phyloP scores from a whole-genome alignment of 257 asterid genomes.

The Nicotiana tomentosiformis region DNA sequence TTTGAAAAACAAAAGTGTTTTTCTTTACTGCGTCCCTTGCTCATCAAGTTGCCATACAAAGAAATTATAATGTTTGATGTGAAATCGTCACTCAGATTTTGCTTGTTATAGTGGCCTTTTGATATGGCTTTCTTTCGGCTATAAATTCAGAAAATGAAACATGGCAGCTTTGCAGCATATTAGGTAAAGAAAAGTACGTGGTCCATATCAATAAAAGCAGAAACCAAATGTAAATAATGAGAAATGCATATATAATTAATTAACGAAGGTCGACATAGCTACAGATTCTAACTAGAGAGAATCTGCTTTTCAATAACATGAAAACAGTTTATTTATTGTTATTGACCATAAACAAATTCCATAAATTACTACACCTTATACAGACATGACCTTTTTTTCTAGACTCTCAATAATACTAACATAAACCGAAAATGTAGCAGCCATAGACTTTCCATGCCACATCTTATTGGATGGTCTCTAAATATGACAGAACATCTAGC shows the following conservation, averaged over 20 bases:
- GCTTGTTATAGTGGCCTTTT: constrained; percentile 5
- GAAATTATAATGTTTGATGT: neutral
- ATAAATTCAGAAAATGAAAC: neutral
- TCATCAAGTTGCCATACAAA: constrained; percentile 21
- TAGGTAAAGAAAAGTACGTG: constrained; percentile 3
- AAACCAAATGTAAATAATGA: constrained; percentile 11
- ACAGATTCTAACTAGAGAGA: constrained; percentile 27
- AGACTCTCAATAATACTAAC: neutral
- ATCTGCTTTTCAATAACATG: constrained; percentile 26
- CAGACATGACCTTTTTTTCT: neutral
- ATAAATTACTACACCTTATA: constrained; percentile 8
- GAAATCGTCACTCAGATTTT: neutral
- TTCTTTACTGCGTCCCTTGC: constrained; percentile 7
- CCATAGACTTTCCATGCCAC: constrained; percentile 7
- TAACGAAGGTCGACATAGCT: constrained; percentile 3
- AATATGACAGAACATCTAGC: neutral
- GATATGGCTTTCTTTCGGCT: constrained; percentile 13
- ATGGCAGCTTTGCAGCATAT: constrained; percentile 7
- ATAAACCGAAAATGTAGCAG: neutral
- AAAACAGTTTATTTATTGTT: constrained; percentile 14
- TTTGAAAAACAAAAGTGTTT: neutral
- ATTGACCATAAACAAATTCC: constrained; percentile 21
- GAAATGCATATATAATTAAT: constrained; percentile 14
- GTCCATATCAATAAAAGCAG: neutral
- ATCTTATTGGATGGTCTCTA: neutral